Percentiles rank a stretch among this genome's conserved stretches.
Evolutionary conservation across 2,329 filamentous ascomycete genomes (phyloP).

Genomic region (Rhexocercosporidium sp.): DNA sequence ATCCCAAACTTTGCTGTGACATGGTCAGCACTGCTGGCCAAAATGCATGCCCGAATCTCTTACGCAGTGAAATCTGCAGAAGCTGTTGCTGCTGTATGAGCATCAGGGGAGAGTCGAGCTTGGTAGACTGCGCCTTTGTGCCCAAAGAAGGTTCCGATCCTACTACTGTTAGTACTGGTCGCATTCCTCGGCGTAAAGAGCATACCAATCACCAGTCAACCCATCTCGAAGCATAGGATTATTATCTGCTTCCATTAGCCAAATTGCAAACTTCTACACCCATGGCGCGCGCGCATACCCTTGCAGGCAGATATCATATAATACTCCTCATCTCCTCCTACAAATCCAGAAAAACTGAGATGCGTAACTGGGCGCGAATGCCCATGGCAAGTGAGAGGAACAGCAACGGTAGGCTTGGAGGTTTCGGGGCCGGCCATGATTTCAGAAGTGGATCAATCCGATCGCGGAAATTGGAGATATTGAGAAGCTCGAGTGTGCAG

Average conservation of each 20-base stretch:
- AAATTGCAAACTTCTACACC: neutral
- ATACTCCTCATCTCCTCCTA: slow-evolving; percentile 66
- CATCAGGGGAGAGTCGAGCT: slow-evolving; percentile 86
- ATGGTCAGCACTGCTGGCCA: slow-evolving; percentile 39
- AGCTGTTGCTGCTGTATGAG: slow-evolving; percentile 86
- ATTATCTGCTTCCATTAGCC: slow-evolving; percentile 67
- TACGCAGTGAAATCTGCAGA: slow-evolving; percentile 96
- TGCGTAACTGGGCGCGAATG: slow-evolving; percentile 78
- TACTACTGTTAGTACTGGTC: slow-evolving; percentile 40
- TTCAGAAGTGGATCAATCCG: slow-evolving; percentile 11
- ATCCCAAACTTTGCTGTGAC: slow-evolving; percentile 90
- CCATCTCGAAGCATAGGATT: slow-evolving; percentile 99
- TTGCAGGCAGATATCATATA: slow-evolving; percentile 78
- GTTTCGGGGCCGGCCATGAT: slow-evolving; percentile 39
- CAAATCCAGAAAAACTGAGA: slow-evolving; percentile 71
- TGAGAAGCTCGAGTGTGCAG: neutral
- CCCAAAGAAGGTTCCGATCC: slow-evolving; percentile 96
- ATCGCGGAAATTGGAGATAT: neutral
- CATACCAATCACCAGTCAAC: slow-evolving; percentile 88
- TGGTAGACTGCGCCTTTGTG: slow-evolving; percentile 99
- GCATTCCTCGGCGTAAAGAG: slow-evolving; percentile 15
- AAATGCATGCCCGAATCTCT: slow-evolving; percentile 42
- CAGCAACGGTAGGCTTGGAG: slow-evolving; percentile 53
- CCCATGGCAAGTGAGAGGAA: slow-evolving; percentile 77
- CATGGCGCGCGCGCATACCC: slow-evolving; percentile 47